Evolutionary conservation across 352 stramenopile species (phyloP).

Genomic region (Phytophthora sansomeana): DNA sequence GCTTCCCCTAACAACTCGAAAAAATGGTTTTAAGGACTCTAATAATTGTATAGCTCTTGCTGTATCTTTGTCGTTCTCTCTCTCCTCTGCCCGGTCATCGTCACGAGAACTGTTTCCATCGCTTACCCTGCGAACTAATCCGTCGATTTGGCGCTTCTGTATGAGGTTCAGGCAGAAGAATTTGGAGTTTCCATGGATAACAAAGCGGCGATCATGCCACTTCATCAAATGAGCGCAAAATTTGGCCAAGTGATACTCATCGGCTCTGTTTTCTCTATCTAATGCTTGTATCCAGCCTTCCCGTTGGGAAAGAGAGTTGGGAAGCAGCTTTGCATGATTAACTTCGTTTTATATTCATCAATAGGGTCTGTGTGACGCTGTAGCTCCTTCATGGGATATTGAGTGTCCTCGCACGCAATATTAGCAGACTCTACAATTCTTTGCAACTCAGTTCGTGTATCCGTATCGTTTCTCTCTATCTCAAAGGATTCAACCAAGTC

Average conservation of each 20-base stretch:
- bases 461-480: too few relatives aligned
- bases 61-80: background rate
- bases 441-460: background rate
- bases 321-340: too few relatives aligned
- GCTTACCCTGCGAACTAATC: conserved; percentile 1
- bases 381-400: background rate
- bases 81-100: background rate
- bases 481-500: too few relatives aligned
- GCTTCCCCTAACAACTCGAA: conserved; percentile 5
- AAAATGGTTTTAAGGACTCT: conserved; percentile 10
- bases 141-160: conserved; percentile 27
- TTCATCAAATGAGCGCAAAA: conserved; percentile 10
- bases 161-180: conserved; percentile 30
- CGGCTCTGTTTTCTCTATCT: background rate
- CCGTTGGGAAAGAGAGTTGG: too few relatives aligned
- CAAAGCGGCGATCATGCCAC: conserved; percentile 3
- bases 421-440: background rate
- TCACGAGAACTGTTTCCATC: background rate
- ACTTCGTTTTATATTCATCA: conserved; percentile 1
- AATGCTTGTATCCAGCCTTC: background rate
- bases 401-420: background rate
- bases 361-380: background rate
- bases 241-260: background rate
- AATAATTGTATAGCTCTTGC: conserved; percentile 3
- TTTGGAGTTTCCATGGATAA: conserved; percentile 4